A percentile compares a stretch with the other conserved stretches of the same genome.
These are phyloP conservation scores for Balansia obtecta DNA, from an alignment of 2,329 filamentous ascomycete species.

Conservation along the genomic window DNA sequence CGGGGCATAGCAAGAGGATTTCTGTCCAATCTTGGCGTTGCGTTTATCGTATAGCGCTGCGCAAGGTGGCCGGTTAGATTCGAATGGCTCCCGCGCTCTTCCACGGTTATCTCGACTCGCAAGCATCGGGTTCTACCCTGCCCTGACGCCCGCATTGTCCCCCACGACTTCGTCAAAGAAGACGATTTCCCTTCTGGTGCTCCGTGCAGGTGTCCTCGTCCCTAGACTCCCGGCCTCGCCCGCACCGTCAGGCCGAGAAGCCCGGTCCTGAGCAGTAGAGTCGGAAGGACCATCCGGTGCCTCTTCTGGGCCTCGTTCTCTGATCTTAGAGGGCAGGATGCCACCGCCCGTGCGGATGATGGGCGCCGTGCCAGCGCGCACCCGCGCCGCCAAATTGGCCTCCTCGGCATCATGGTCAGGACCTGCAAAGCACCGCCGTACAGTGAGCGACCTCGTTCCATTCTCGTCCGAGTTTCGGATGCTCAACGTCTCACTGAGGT, in stretches of 20 bases:
- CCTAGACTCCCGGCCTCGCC: not conserved
- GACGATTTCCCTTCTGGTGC: conserved; percentile 4
- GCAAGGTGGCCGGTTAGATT: too few relatives aligned
- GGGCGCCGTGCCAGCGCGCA: conserved; percentile 2
- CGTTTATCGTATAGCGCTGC: too few relatives aligned
- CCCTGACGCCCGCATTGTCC: not conserved
- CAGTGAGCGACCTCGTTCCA: not conserved
- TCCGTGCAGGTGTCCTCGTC: not conserved
- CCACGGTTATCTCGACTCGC: too few relatives aligned
- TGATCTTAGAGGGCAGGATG: conserved; percentile 1
- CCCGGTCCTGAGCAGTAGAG: not conserved
- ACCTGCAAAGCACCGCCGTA: conserved; percentile 1
- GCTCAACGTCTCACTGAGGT: conserved; percentile 2
- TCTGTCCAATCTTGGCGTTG: too few relatives aligned
- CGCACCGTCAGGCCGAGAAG: not conserved
- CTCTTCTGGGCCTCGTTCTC: not conserved
- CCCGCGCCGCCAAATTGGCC: conserved; percentile 1
- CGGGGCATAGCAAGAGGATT: too few relatives aligned
- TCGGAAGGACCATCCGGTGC: not conserved
- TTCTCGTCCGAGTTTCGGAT: not conserved
- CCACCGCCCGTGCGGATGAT: conserved; percentile 4
- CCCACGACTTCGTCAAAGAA: conserved; percentile 4
- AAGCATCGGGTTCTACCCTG: conserved; percentile 5
- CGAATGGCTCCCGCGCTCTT: too few relatives aligned
- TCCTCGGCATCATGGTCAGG: conserved; percentile 1